Percentiles rank a stretch among this genome's conserved stretches.
Conservation (phyloP, 371 early-diverging fungal species). For the Mucor plumbeus region DNA sequence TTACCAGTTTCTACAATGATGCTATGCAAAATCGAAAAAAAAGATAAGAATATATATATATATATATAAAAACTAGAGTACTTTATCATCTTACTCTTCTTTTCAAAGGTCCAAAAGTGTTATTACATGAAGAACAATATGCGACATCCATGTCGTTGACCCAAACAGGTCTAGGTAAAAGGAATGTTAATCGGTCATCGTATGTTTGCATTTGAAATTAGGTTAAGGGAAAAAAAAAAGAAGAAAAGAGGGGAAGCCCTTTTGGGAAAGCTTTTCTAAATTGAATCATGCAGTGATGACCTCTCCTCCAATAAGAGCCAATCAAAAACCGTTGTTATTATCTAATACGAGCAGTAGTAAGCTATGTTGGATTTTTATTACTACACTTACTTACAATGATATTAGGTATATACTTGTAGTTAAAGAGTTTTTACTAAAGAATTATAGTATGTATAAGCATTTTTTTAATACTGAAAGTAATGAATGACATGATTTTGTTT, state of each 20-base stretch:
- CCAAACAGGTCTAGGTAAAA: slow-evolving; percentile 58
- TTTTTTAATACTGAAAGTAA: too few species aligned
- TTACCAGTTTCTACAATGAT: slow-evolving; percentile 75
- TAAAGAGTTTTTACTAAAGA: too few species aligned
- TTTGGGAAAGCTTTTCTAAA: not conserved
- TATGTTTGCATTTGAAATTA: slow-evolving; percentile 29
- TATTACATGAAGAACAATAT: slow-evolving; percentile 44
- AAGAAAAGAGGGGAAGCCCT: not conserved
- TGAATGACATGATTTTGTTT: too few species aligned
- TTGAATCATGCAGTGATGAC: slow-evolving; percentile 8
- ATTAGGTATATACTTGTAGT: too few species aligned
- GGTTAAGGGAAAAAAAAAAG: not conserved
- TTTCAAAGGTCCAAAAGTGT: slow-evolving; percentile 47
- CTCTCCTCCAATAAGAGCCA: not conserved
- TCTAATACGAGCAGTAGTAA: too few species aligned
- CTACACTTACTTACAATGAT: too few species aligned
- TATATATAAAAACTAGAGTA: too few species aligned
- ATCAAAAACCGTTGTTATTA: not conserved
- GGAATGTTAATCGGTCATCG: slow-evolving; percentile 45
- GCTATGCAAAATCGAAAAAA: slow-evolving; percentile 34
- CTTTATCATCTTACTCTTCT: slow-evolving; percentile 43
- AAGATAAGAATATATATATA: not conserved
- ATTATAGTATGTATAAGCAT: too few species aligned
- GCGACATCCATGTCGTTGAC: slow-evolving; percentile 54
- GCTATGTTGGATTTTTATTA: too few species aligned